Base-by-base conservation (phyloP, 1,284 basidiomycete genomes). In the Gomphus bonarii region DNA sequence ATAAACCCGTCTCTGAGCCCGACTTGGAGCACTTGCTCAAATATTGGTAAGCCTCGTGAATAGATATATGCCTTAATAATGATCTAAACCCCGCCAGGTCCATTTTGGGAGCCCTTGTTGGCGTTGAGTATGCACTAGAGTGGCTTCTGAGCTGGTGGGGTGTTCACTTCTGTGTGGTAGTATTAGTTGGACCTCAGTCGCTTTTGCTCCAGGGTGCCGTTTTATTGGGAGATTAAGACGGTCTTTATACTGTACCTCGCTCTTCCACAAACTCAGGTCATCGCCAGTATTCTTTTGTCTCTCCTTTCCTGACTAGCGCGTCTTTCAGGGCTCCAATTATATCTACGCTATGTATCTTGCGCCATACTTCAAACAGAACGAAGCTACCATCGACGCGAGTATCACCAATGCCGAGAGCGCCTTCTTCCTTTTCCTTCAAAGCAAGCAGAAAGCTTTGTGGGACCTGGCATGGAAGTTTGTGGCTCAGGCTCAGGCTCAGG, bases 151-250 rank as follows among this genome's bases (percentile, higher is more conserved):
- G 78, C 65, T 89, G 88, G 88, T 84, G 67, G 63, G 80, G 25
- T 25, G n/a, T n/a, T n/a, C n/a, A n/a, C n/a, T n/a, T n/a, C n/a
- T n/a, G n/a, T n/a, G n/a, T n/a, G n/a, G n/a, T n/a, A n/a, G n/a
- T n/a, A n/a, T n/a, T n/a, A n/a, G n/a, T n/a, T n/a, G n/a, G n/a
- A n/a, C n/a, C n/a, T n/a, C n/a, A n/a, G n/a, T n/a, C n/a, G n/a
- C n/a, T 44, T 18, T 49, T n/a, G 48, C 35, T n/a, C 59, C 60
- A 90, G 88, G 85, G 68, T 91, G 50, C 88, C 89, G 3, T 87
- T 91, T 68, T 91, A 91, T 67, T 87, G 82, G 75, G 79, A 90
- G 64, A 58, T 80, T 62, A 85, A 89, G 64, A 84, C 83, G 7
- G 33, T 81, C 11, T 79, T 90, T 66, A 72, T 91, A 30, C 73